Evolutionary conservation across 331 rosid genomes (phyloP).

Genomic region (Malus hybrid): DNA sequence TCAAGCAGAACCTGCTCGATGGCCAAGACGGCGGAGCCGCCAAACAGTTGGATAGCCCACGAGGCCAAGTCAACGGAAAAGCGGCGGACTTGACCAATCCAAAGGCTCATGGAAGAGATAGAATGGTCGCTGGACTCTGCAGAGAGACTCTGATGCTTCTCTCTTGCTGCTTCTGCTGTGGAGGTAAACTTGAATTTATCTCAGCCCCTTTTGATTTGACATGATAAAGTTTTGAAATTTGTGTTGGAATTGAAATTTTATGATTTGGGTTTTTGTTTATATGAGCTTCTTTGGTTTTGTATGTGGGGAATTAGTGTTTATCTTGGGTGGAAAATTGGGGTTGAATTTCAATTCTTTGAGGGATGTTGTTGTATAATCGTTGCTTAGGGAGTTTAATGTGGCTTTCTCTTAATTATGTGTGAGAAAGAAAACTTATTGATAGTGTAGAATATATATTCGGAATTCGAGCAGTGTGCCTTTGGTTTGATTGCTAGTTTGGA

Average conservation of each 20-base stretch:
- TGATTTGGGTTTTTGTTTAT: neutral
- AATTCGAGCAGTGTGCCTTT: neutral
- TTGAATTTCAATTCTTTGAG: neutral
- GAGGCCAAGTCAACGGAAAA: neutral
- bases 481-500: neutral
- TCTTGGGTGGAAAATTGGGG: neutral
- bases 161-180: conserved; percentile 70
- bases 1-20: conserved; percentile 34
- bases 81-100: conserved; percentile 3
- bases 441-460: neutral
- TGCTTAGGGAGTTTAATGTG: neutral
- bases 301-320: neutral
- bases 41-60: conserved; percentile 12
- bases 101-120: neutral
- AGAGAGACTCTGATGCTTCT: conserved; percentile 31
- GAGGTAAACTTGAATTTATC: conserved; percentile 35
- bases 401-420: neutral
- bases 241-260: neutral
- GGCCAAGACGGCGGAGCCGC: neutral
- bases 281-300: neutral
- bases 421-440: neutral
- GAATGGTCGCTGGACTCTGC: conserved; percentile 5
- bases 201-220: neutral
- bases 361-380: neutral
- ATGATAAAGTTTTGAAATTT: neutral